phyloP scores from a whole-genome alignment of 2,329 filamentous ascomycete genomes.

The Cladosporium sp. region DNA sequence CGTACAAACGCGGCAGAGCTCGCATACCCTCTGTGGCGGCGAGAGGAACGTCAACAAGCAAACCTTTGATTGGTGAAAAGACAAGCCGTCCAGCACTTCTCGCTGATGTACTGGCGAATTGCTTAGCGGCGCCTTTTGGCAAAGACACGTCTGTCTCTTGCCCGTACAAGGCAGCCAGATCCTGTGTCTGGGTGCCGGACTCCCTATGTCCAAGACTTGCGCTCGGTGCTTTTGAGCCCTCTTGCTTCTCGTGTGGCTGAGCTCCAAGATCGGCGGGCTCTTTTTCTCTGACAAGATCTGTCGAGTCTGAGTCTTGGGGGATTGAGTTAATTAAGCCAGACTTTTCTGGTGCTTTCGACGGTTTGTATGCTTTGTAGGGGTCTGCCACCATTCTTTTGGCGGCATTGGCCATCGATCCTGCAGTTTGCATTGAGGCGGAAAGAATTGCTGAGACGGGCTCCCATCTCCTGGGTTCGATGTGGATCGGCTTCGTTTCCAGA shows the following conservation, averaged over 20 bases:
- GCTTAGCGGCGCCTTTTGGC: background rate
- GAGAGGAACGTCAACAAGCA: slow-evolving; percentile 67
- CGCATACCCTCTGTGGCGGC: slow-evolving; percentile 81
- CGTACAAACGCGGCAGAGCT: slow-evolving; percentile 79
- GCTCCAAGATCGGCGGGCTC: too few relatives aligned
- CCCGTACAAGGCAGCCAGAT: too few relatives aligned
- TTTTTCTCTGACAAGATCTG: too few relatives aligned
- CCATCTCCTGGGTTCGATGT: slow-evolving; percentile 34
- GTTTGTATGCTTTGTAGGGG: slow-evolving; percentile 43
- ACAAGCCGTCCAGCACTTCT: slow-evolving; percentile 71
- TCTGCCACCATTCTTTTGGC: slow-evolving; percentile 59
- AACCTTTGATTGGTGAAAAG: slow-evolving; percentile 50
- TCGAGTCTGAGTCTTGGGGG: too few relatives aligned
- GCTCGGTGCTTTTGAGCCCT: too few relatives aligned
- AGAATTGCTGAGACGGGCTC: slow-evolving; percentile 29
- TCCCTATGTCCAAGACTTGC: too few relatives aligned
- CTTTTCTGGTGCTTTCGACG: background rate
- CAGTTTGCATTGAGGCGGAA: slow-evolving; percentile 17
- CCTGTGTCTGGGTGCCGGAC: too few relatives aligned
- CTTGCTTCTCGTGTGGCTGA: too few relatives aligned
- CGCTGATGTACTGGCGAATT: slow-evolving; percentile 21
- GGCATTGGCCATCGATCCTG: slow-evolving; percentile 12
- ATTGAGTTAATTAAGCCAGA: too few relatives aligned
- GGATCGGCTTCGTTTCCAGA: slow-evolving; percentile 20
- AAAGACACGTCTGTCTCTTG: too few relatives aligned